Percentiles rank a stretch among this genome's conserved stretches.
Conservation (phyloP, 352 stramenopile species). For the Globisporangium perplexum region DNA sequence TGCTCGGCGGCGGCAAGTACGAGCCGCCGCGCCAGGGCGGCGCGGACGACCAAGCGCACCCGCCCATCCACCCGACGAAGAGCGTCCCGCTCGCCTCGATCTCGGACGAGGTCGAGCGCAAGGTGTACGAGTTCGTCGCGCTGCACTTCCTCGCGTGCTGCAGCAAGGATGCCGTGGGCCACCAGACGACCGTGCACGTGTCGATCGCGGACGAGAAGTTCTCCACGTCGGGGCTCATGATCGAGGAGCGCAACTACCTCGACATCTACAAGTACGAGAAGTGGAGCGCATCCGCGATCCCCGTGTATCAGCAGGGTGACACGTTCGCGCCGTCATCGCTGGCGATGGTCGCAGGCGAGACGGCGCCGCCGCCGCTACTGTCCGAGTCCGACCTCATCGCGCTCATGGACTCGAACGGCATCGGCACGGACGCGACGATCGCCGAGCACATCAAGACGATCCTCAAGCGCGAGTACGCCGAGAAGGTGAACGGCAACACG, state of each 20-base stretch:
- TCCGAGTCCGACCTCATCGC: slow-evolving; percentile 92
- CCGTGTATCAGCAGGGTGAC: slow-evolving; percentile 75
- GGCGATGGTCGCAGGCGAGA: slow-evolving; percentile 68
- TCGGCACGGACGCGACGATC: slow-evolving; percentile 95
- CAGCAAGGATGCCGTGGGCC: slow-evolving; percentile 91
- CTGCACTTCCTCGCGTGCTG: slow-evolving; percentile 99
- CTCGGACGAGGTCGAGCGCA: slow-evolving; percentile 84
- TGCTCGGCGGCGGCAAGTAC: slow-evolving; percentile 62
- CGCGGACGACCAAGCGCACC: slow-evolving; percentile 96
- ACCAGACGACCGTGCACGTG: slow-evolving; percentile 88
- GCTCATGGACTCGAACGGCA: slow-evolving; percentile 94
- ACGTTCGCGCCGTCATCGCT: slow-evolving; percentile 67
- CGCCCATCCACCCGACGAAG: slow-evolving; percentile 98
- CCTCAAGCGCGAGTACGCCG: slow-evolving; percentile 95
- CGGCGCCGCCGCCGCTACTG: slow-evolving; percentile 82
- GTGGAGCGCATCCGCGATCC: slow-evolving; percentile 85
- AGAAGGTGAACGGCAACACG: slow-evolving; percentile 92
- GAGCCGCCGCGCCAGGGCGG: slow-evolving; percentile 86
- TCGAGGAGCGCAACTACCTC: slow-evolving; percentile 92
- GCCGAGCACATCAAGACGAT: slow-evolving; percentile 99
- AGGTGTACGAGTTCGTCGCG: slow-evolving; percentile 96
- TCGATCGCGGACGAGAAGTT: slow-evolving; percentile 87
- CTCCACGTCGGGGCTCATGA: slow-evolving; percentile 82
- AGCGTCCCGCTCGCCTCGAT: slow-evolving; percentile 70
- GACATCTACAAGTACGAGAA: slow-evolving; percentile 95